Base-by-base conservation (phyloP, 768 basidiomycete genomes). In the Collybia mongolica region DNA sequence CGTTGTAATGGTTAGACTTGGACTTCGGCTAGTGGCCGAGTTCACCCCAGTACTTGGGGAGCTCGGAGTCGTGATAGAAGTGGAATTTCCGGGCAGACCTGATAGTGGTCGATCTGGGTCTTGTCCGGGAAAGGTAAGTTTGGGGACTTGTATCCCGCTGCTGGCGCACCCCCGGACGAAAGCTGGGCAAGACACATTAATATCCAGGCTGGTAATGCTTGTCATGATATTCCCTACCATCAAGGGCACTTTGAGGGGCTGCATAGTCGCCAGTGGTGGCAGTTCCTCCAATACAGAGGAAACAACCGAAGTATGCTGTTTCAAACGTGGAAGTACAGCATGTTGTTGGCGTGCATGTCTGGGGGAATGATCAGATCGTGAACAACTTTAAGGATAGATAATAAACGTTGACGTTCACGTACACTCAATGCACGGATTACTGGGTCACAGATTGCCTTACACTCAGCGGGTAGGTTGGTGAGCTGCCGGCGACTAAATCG, bases 231-330 rank as follows among this genome's bases (percentile, higher is more conserved):
- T 23, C 24, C 37, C 35, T 18, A 47, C 46, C 11, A 39, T 47
- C 46, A 12, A 47, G n/a, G 1, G 22, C 28, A 6, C n/a, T 0
- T n/a, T 47, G 46, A 26, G 22, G 17, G 3, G 6, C n/a, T 38
- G 46, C 38, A 39, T 32, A 47, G 28, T 47, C 15, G 14, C 35
- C n/a, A 29, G 44, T 24, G 22, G 36, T 17, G 2, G n/a, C n/a
- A 2, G 37, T 20, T 12, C 5, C n/a, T 26, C 23, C 73, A 20
- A 72, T 59, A 49, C 79, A 80, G 3, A 59, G 29, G 53, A 76
- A 60, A 52, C 79, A 80, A 40, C 69, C 60, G 60, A 67, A 76
- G 56, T 73, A 77, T 3, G 32, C 14, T 9, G 32, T 32, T 32
- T 32, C 32, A 12, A 32, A 32, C 32, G 14, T 32, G 14, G 32